These are phyloP conservation scores for Begonia fuchsioides DNA, from an alignment of 306 rosid species.

Conservation along the genomic window DNA sequence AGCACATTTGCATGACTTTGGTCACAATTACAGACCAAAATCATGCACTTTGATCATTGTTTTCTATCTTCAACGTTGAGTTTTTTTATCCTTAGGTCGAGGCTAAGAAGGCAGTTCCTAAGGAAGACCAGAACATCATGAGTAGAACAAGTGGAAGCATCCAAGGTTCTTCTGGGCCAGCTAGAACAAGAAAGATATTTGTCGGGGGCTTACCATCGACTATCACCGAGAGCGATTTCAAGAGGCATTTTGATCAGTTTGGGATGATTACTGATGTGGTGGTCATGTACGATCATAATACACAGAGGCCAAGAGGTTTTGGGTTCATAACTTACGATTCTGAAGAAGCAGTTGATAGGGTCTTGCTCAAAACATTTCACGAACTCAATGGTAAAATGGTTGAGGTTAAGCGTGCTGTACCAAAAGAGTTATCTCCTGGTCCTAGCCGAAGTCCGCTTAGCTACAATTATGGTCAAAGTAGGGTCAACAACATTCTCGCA, in stretches of 20 bases:
- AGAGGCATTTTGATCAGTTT: constrained; percentile 84
- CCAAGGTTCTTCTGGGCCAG: constrained; percentile 83
- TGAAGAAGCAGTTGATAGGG: too few relatives aligned
- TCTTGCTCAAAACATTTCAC: too few relatives aligned
- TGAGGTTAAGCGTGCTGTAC: too few relatives aligned
- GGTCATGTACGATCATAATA: too few relatives aligned
- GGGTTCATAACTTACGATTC: too few relatives aligned
- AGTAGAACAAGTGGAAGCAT: constrained; percentile 65
- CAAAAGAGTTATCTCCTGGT: constrained; percentile 90
- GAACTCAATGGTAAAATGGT: too few relatives aligned
- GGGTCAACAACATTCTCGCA: constrained; percentile 73
- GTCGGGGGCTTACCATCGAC: constrained; percentile 98
- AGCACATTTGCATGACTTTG: too few relatives aligned
- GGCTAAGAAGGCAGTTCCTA: constrained; percentile 96
- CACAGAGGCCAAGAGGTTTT: too few relatives aligned
- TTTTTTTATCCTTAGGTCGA: constrained; percentile 50
- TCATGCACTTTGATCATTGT: too few relatives aligned
- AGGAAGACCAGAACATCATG: constrained; percentile 81
- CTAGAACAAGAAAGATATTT: constrained; percentile 90
- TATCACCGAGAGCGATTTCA: constrained; percentile 91
- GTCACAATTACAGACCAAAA: too few relatives aligned
- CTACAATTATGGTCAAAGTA: constrained; percentile 51
- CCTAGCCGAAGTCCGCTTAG: constrained; percentile 77
- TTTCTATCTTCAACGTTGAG: background rate
- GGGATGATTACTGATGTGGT: constrained; percentile 97